Evolutionary conservation across 208 protist genomes (phyloP), one percentile per base, ranked within the genome.

Genomic region (Naegleria lovaniensis): DNA sequence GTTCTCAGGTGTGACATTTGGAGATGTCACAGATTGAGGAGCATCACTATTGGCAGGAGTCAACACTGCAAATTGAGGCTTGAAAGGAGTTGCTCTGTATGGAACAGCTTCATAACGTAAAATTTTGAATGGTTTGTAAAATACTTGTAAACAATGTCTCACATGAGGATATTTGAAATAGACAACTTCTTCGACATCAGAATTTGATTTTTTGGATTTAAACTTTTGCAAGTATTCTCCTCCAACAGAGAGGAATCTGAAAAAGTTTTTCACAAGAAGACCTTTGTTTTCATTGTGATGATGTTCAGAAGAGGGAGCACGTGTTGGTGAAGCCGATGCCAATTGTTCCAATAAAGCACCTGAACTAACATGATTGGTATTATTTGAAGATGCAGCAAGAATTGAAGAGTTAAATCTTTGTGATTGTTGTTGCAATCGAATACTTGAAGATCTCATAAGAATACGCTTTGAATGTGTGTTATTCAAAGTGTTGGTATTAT

Each of bases 111-210:
- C 67, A 79, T 79, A 79, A 79, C n/a, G 67, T 33, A 79, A 79
- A 79, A 79, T 79, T 33, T 79, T 79, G 29, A 79, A 79, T 36
- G 67, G 67, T 79, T 79, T 79, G n/a, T 36, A 79, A n/a, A 79
- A 79, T 0, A 79, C 67, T 79, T 79, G 67, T 25, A 79, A 79
- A 9, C 67, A 79, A 33, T 79, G 67, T 36, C 67, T 29, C 29
- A 79, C 16, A 79, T 79, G 67, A 36, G 67, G 67, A 33, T 36
- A 36, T 36, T 29, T 36, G 29, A 79, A 36, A 79, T 36, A 79
- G 36, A 79, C 67, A 79, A 79, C 67, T 36, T 79, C 67, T 9
- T 36, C 67, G 0, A 36, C 11, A 19, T 67, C 22, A 4, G 55
- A 29, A 67, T 67, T 29, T 67, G 55, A 67, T 67, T 67, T 67